These are phyloP conservation scores for Lichina pygmaea DNA, from an alignment of 495 filamentous ascomycete species.

Conservation along the genomic window DNA sequence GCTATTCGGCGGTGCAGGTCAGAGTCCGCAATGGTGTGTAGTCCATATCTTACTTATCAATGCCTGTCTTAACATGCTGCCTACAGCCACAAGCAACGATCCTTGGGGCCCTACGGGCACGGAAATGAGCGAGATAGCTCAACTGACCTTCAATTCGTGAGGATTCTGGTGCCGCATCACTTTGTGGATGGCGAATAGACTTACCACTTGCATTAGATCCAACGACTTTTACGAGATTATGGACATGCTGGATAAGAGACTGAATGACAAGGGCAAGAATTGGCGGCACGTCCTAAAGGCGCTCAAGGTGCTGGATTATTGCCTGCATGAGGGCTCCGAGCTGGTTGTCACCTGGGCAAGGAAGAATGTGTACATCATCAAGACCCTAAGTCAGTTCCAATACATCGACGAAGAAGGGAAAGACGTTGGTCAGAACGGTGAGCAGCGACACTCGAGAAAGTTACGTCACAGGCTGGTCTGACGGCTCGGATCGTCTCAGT, in stretches of 20 bases:
- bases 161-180: slow-evolving; percentile 5
- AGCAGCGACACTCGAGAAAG: slow-evolving; percentile 2
- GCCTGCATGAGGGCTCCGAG: slow-evolving; percentile 90
- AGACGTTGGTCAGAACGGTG: slow-evolving; percentile 92
- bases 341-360: slow-evolving; percentile 93
- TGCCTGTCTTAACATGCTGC: not conserved
- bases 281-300: slow-evolving; percentile 98
- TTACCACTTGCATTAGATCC: slow-evolving; percentile 23
- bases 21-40: slow-evolving; percentile 95
- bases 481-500: slow-evolving; percentile 24
- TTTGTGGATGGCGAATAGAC: not conserved
- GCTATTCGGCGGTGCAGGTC: slow-evolving; percentile 88
- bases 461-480: slow-evolving; percentile 1
- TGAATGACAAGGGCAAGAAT: slow-evolving; percentile 99
- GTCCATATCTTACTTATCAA: slow-evolving; percentile 1
- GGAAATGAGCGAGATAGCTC: slow-evolving; percentile 96
- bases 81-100: slow-evolving; percentile 85
- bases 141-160: slow-evolving; percentile 91
- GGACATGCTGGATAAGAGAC: slow-evolving; percentile 97
- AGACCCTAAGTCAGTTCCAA: slow-evolving; percentile 87
- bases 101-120: slow-evolving; percentile 96
- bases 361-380: slow-evolving; percentile 96
- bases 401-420: slow-evolving; percentile 84
- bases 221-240: slow-evolving; percentile 98
- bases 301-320: slow-evolving; percentile 93